Conservation (phyloP, 192 early-diverging fungal species). For the Backusella westeae region DNA sequence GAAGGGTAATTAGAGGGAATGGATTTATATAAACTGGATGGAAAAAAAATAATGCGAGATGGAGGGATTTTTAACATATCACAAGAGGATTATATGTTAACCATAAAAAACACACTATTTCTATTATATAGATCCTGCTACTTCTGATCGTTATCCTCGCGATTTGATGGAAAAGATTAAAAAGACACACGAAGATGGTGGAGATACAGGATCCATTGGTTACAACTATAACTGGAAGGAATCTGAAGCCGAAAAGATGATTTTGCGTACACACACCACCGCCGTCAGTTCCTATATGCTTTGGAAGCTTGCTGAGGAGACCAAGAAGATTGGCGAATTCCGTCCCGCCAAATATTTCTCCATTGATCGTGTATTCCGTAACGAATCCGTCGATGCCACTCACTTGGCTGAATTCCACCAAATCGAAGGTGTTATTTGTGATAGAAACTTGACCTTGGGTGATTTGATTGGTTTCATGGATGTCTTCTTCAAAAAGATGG, state of each 20-base stretch:
- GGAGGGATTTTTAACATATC: neutral
- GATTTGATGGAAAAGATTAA: conserved; percentile 93
- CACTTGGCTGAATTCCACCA: conserved; percentile 99
- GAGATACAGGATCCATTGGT: conserved; percentile 89
- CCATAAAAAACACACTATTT: neutral
- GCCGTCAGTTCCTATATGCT: conserved; percentile 91
- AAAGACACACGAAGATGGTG: conserved; percentile 89
- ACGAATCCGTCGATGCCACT: conserved; percentile 96
- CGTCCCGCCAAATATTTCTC: conserved; percentile 98
- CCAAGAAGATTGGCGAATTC: conserved; percentile 64
- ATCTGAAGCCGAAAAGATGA: conserved; percentile 88
- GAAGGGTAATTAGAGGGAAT: conserved; percentile 38
- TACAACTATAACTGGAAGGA: conserved; percentile 92
- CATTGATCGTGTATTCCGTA: conserved; percentile 98
- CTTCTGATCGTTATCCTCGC: conserved; percentile 68
- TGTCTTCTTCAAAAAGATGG: conserved; percentile 97
- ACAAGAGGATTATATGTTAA: neutral
- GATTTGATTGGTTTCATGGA: conserved; percentile 97
- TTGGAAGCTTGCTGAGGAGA: conserved; percentile 85
- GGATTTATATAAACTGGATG: neutral
- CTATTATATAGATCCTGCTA: conserved; percentile 59
- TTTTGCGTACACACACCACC: conserved; percentile 98
- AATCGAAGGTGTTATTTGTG: conserved; percentile 97
- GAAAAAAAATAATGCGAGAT: neutral
- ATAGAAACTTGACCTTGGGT: conserved; percentile 90